Evolutionary conservation across 2,329 filamentous ascomycete species (phyloP).

Genomic region (Remersonia thermophila): DNA sequence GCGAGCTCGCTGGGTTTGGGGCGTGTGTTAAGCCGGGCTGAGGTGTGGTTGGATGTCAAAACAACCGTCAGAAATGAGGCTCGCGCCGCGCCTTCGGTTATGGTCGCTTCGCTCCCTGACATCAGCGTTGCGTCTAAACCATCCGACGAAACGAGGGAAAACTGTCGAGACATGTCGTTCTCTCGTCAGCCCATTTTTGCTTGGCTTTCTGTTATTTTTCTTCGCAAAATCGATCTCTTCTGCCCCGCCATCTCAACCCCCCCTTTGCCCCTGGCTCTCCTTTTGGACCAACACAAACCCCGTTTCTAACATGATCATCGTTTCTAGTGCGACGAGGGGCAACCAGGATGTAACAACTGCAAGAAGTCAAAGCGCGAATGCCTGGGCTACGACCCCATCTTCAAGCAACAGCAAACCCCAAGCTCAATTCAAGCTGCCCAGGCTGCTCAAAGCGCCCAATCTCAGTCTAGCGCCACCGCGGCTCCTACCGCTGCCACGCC

Average conservation of each 20-base stretch:
- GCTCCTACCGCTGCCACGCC: too few species aligned
- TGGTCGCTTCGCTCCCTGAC: conserved; percentile 21
- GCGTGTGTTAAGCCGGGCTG: neutral
- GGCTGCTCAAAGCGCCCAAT: too few species aligned
- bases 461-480: too few species aligned
- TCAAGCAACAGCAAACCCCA: conserved; percentile 61
- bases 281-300: conserved; percentile 7
- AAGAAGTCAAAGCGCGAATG: conserved; percentile 82
- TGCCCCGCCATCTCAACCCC: too few species aligned
- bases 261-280: neutral
- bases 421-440: too few species aligned
- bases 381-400: conserved; percentile 76
- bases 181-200: too few species aligned
- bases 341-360: conserved; percentile 84
- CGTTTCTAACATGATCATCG: too few species aligned
- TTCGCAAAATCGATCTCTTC: too few species aligned
- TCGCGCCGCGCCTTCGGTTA: conserved; percentile 20
- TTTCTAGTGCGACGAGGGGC: conserved; percentile 81
- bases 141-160: too few species aligned
- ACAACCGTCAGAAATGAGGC: conserved; percentile 1
- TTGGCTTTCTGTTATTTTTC: too few species aligned
- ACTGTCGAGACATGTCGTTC: too few species aligned
- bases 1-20: too few species aligned
- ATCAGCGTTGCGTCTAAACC: conserved; percentile 19
- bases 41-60: conserved; percentile 9